A percentile compares a stretch with the other conserved stretches of the same genome.
Evolutionary conservation across 2,329 filamentous ascomycete genomes (phyloP).

Genomic region (Purpureocillium takamizusanense): DNA sequence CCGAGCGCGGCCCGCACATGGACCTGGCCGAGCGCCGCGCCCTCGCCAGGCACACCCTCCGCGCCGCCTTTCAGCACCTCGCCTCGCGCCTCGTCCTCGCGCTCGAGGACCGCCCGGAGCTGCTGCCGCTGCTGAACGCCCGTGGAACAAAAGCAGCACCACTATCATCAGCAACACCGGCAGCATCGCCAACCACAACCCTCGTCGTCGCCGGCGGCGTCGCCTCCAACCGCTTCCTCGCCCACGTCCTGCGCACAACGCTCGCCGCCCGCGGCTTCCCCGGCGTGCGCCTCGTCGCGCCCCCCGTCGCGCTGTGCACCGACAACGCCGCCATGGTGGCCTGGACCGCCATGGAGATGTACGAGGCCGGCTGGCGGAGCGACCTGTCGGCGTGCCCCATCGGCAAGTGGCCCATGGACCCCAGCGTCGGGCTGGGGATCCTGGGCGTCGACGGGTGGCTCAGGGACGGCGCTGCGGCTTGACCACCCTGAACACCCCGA

Average conservation of each 20-base stretch:
- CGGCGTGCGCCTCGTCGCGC: conserved; percentile 56
- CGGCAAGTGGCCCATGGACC: conserved; percentile 68
- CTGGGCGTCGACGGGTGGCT: conserved; percentile 47
- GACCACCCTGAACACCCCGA: background rate
- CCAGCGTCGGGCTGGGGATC: conserved; percentile 45
- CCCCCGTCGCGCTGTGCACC: conserved; percentile 72
- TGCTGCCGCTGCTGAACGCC: no score
- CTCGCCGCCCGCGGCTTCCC: conserved; percentile 59
- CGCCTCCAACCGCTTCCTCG: conserved; percentile 73
- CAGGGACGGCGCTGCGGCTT: conserved; percentile 9
- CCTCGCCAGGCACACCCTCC: conserved; percentile 68
- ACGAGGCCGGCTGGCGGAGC: conserved; percentile 61
- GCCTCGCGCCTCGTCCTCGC: conserved; percentile 64
- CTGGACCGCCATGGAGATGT: conserved; percentile 93
- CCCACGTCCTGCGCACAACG: conserved; percentile 48
- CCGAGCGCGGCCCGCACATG: conserved; percentile 28
- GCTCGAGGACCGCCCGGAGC: conserved; percentile 28
- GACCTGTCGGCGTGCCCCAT: conserved; percentile 50
- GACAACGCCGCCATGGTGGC: conserved; percentile 98
- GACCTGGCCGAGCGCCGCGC: conserved; percentile 51
- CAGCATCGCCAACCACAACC: conserved; percentile 24
- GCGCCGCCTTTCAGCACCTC: conserved; percentile 79
- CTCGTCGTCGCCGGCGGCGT: conserved; percentile 87
- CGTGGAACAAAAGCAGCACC: no score
- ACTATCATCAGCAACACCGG: no score